Conservation (phyloP, 108 stramenopile species). For the Parmales sp. region DNA sequence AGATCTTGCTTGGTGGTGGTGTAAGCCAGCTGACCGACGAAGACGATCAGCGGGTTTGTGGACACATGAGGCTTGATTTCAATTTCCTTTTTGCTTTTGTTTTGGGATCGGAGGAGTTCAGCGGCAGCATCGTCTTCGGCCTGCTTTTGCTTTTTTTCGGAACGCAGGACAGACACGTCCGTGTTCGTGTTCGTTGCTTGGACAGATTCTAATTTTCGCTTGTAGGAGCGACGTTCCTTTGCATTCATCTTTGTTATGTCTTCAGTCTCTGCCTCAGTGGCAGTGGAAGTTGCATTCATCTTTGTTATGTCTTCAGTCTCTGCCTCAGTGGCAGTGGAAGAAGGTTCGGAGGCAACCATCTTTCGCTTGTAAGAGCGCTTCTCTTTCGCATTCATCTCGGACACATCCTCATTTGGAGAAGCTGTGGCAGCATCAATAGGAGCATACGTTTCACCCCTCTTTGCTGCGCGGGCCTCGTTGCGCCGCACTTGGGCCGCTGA, state of each 20-base stretch:
- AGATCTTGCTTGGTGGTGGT: constrained; percentile 62
- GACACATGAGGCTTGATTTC: constrained; percentile 16
- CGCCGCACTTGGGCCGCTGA: constrained; percentile 65
- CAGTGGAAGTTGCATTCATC: background rate
- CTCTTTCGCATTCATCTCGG: background rate
- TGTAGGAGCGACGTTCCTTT: background rate
- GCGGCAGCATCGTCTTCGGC: background rate
- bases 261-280: constrained; percentile 12
- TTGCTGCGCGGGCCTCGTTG: constrained; percentile 52
- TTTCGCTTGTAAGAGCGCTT: constrained; percentile 10
- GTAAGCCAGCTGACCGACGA: constrained; percentile 79
- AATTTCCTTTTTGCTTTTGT: constrained; percentile 11
- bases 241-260: constrained; percentile 12
- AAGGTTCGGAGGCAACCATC: background rate
- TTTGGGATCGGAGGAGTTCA: too few relatives aligned
- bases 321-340: background rate
- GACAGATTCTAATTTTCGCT: constrained; percentile 12
- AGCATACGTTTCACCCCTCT: constrained; percentile 54
- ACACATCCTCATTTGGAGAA: constrained; percentile 12
- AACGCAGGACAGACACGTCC: background rate
- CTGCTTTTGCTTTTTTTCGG: constrained; percentile 8
- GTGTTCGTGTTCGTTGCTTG: constrained; percentile 4
- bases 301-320: constrained; percentile 14
- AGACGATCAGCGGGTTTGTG: constrained; percentile 71
- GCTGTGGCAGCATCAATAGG: constrained; percentile 12